These are phyloP conservation scores for Pseudopediastrum boryanum DNA, from an alignment of 139 green algal genomes.

Conservation along the genomic window DNA sequence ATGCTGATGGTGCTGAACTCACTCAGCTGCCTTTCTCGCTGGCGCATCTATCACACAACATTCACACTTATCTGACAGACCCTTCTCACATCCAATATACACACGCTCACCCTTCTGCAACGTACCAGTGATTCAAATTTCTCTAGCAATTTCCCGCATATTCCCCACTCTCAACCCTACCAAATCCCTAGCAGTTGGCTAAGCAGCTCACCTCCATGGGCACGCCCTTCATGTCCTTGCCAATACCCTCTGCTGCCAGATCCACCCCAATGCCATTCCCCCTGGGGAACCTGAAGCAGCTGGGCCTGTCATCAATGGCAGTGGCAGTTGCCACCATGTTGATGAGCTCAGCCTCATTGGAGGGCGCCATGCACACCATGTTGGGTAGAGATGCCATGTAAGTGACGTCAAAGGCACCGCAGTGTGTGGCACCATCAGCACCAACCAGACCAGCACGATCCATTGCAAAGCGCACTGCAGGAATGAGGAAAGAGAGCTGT, in stretches of 20 bases:
- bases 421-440: conserved; percentile 97
- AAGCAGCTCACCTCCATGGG: conserved; percentile 75
- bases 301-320: conserved; percentile 94
- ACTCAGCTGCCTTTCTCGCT: no score
- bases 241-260: conserved; percentile 76
- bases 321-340: conserved; percentile 93
- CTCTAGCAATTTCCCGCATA: background rate
- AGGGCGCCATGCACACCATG: conserved; percentile 97
- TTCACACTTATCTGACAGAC: no score
- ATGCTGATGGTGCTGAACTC: no score
- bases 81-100: no score
- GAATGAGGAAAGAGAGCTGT: background rate
- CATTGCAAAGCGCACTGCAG: conserved; percentile 96
- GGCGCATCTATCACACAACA: no score
- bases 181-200: background rate
- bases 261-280: conserved; percentile 96
- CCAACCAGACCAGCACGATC: conserved; percentile 97
- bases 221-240: conserved; percentile 85
- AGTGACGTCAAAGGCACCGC: conserved; percentile 92
- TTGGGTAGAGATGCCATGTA: conserved; percentile 97
- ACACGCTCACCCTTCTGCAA: background rate
- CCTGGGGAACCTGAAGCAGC: conserved; percentile 92
- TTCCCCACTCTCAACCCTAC: background rate
- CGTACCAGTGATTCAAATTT: background rate
- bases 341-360: conserved; percentile 94